A percentile compares a stretch with the other conserved stretches of the same genome.
Conservation (phyloP, 192 early-diverging fungal species). For the Umbelopsis sp. region DNA sequence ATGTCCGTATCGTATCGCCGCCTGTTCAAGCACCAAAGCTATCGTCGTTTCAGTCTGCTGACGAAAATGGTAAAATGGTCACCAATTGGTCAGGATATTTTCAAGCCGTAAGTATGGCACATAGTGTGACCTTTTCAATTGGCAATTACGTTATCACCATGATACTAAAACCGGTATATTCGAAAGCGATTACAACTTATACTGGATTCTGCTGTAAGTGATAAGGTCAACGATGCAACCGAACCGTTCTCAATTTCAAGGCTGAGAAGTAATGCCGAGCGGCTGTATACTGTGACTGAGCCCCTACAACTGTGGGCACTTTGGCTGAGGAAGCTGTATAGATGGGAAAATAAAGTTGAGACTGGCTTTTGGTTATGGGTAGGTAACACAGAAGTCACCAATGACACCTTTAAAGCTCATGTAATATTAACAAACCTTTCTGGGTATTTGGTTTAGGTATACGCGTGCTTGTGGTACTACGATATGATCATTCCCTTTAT, state of each 20-base stretch:
- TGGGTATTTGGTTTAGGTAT: constrained; percentile 22
- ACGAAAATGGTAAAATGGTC: constrained; percentile 3
- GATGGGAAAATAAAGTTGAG: constrained; percentile 31
- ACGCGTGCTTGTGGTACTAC: constrained; percentile 26
- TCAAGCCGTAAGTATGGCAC: constrained; percentile 15
- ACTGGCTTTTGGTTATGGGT: constrained; percentile 16
- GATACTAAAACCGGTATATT: not conserved
- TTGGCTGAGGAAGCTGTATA: constrained; percentile 16
- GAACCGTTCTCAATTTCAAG: constrained; percentile 25
- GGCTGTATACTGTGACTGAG: constrained; percentile 13
- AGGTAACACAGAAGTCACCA: not conserved
- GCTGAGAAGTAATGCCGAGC: constrained; percentile 17
- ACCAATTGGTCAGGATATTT: constrained; percentile 24
- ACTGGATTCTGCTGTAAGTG: constrained; percentile 15
- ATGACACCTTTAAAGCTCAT: not conserved
- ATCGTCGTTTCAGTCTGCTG: not conserved
- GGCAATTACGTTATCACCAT: not conserved
- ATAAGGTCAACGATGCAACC: constrained; percentile 16
- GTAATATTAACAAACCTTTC: not conserved
- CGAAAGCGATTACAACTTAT: constrained; percentile 20
- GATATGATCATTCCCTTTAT: constrained; percentile 24
- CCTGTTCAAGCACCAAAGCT: not conserved
- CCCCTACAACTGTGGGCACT: constrained; percentile 14
- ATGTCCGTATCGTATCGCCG: constrained; percentile 15
- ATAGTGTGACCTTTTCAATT: not conserved